Conservation (phyloP, 345 rosid species). For the Brassica carinata region DNA sequence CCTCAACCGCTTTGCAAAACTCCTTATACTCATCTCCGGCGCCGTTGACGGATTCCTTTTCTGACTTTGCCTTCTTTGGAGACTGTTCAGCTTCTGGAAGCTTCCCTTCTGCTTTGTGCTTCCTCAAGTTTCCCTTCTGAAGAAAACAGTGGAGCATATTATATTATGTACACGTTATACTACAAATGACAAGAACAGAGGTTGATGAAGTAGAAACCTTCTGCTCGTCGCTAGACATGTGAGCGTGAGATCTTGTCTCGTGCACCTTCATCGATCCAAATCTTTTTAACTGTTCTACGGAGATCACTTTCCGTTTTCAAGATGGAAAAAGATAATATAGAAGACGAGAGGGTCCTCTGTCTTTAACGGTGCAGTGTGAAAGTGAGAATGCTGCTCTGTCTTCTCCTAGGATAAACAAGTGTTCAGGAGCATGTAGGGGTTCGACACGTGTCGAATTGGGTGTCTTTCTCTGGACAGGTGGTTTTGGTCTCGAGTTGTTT, state of each 20-base stretch:
- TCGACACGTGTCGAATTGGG: constrained; percentile 31
- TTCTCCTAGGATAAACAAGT: constrained; percentile 31
- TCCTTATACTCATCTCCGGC: constrained; percentile 53
- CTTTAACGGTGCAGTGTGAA: constrained; percentile 29
- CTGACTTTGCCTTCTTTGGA: constrained; percentile 62
- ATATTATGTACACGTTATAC: not conserved
- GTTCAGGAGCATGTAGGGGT: constrained; percentile 26
- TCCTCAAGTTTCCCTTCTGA: constrained; percentile 59
- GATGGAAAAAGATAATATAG: constrained; percentile 24
- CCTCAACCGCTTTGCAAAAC: constrained; percentile 53
- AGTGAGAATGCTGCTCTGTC: constrained; percentile 39
- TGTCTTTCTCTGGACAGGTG: constrained; percentile 35
- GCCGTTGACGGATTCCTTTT: constrained; percentile 32
- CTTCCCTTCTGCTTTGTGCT: constrained; percentile 80
- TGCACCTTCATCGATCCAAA: constrained; percentile 51
- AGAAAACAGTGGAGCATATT: not conserved
- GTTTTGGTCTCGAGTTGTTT: constrained; percentile 36
- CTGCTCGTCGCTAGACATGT: constrained; percentile 55
- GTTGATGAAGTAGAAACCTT: constrained; percentile 25
- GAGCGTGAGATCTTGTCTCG: constrained; percentile 74
- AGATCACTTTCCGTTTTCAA: no score
- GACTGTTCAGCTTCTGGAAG: constrained; percentile 57
- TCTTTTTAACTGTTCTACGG: not conserved
- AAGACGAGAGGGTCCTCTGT: constrained; percentile 20
- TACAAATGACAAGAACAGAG: not conserved